These are phyloP conservation scores for Astrocystis sublimbata DNA, from an alignment of 495 filamentous ascomycete genomes.

Conservation along the genomic window DNA sequence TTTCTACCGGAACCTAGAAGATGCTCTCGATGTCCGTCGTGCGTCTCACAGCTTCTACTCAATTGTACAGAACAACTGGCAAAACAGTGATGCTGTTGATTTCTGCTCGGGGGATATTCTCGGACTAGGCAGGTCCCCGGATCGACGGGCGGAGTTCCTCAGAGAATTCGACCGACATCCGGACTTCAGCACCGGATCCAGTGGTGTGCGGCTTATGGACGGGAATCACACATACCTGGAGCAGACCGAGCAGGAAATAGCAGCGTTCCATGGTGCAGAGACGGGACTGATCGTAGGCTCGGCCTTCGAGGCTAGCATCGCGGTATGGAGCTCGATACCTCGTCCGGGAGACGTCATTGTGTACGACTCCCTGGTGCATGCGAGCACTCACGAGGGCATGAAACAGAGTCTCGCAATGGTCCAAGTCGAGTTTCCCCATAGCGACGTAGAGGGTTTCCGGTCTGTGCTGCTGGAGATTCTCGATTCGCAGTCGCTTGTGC, in stretches of 20 bases:
- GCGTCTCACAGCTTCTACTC: not conserved
- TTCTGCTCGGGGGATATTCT: not conserved
- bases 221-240: constrained; percentile 63
- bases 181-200: constrained; percentile 32
- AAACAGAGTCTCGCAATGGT: constrained; percentile 48
- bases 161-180: constrained; percentile 33
- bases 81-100: not conserved
- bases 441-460: constrained; percentile 47
- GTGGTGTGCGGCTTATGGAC: constrained; percentile 49
- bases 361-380: constrained; percentile 67
- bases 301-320: constrained; percentile 64
- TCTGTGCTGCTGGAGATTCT: constrained; percentile 43
- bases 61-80: not conserved
- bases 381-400: constrained; percentile 67
- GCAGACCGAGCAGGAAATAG: constrained; percentile 58
- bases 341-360: constrained; percentile 62
- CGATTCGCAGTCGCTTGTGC: constrained; percentile 32
- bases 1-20: not conserved
- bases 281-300: constrained; percentile 59
- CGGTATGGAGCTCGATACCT: constrained; percentile 56
- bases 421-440: constrained; percentile 56
- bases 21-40: not conserved
- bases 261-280: constrained; percentile 57
- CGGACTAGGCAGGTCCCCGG: not conserved
- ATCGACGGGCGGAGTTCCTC: too few species aligned